Evolutionary conservation across 495 filamentous ascomycete species (phyloP).

Genomic region (Penicillium antarcticum): DNA sequence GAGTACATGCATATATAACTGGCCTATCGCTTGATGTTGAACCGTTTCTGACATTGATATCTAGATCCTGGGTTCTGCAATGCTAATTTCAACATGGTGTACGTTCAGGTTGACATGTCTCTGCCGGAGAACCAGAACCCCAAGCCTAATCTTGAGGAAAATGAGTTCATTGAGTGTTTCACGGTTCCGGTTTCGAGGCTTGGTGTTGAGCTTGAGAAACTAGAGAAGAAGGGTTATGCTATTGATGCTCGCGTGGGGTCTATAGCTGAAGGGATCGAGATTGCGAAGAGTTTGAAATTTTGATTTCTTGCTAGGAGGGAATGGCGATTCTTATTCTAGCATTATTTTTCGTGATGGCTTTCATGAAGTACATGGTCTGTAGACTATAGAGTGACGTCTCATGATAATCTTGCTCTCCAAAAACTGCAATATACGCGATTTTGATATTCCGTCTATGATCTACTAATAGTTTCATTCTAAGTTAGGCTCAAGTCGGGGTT

Average conservation of each 20-base stretch:
- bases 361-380: too few relatives aligned
- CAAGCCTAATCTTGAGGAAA: constrained; percentile 75
- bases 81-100: constrained; percentile 80
- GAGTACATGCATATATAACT: too few relatives aligned
- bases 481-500: too few relatives aligned
- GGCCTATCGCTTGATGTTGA: neutral
- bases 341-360: too few relatives aligned
- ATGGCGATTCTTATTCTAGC: neutral
- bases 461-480: too few relatives aligned
- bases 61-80: constrained; percentile 78
- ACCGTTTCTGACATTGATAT: neutral
- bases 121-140: constrained; percentile 66
- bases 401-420: too few relatives aligned
- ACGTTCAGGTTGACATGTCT: constrained; percentile 74
- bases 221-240: constrained; percentile 74
- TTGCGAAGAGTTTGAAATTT: constrained; percentile 62
- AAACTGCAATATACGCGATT: too few relatives aligned
- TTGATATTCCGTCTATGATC: too few relatives aligned
- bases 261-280: constrained; percentile 80
- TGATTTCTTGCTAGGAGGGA: neutral
- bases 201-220: constrained; percentile 61
- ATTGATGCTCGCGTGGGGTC: constrained; percentile 84
- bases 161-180: constrained; percentile 89
- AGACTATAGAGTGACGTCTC: too few relatives aligned
- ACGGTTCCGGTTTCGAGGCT: constrained; percentile 62